Conservation (phyloP, 192 early-diverging fungal species). For the Chytriomyces sp. region DNA sequence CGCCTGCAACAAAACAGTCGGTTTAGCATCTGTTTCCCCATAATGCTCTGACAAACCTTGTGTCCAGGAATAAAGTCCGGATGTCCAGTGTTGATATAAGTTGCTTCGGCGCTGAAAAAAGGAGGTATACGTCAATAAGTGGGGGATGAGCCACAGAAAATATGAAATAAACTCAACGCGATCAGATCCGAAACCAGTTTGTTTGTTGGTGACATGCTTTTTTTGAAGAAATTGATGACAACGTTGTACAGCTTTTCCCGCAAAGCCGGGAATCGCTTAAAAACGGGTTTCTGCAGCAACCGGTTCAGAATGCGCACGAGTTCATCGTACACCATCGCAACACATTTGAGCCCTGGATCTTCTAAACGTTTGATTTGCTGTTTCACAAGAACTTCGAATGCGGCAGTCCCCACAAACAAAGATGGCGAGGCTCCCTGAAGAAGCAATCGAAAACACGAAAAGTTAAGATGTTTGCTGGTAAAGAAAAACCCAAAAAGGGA, state of each 20-base stretch:
- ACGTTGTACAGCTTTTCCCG: constrained; percentile 92
- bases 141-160: constrained; percentile 27
- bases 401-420: constrained; percentile 96
- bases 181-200: constrained; percentile 94
- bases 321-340: constrained; percentile 96
- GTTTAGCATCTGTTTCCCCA: too few species aligned
- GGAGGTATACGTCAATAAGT: constrained; percentile 6
- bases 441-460: too few species aligned
- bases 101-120: constrained; percentile 80
- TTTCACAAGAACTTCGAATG: constrained; percentile 97
- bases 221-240: constrained; percentile 94
- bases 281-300: constrained; percentile 89
- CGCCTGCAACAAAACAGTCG: constrained; percentile 51
- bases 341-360: constrained; percentile 96
- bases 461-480: too few species aligned
- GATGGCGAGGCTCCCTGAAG: constrained; percentile 88
- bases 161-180: constrained; percentile 54
- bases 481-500: too few species aligned
- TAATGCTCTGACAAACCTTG: constrained; percentile 47
- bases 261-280: constrained; percentile 95
- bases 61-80: constrained; percentile 99
- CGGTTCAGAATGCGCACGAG: constrained; percentile 92
- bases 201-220: constrained; percentile 86
- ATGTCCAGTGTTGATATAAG: constrained; percentile 98
- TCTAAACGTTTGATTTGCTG: constrained; percentile 99